phyloP scores from a whole-genome alignment of 2,329 filamentous ascomycete species.

The Pyrenochaeta sp. region DNA sequence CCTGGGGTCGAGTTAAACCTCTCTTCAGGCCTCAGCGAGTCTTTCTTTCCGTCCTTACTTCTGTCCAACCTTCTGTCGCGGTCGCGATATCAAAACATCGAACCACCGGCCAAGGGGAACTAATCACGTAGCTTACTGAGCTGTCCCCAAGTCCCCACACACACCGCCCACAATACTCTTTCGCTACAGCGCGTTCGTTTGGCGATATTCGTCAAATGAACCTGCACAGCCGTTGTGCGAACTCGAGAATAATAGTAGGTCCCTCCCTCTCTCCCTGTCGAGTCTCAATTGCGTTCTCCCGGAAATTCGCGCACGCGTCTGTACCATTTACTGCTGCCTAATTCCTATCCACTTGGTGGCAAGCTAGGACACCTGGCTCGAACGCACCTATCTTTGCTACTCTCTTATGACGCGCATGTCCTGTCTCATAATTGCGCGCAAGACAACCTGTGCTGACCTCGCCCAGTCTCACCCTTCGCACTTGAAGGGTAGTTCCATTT shows the following conservation, averaged over 20 bases:
- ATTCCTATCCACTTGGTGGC: constrained; percentile 11
- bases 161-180: constrained; percentile 36
- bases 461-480: constrained; percentile 57
- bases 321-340: constrained; percentile 29
- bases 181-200: constrained; percentile 79
- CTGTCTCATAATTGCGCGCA: constrained; percentile 18
- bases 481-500: constrained; percentile 69
- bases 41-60: constrained; percentile 20
- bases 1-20: constrained; percentile 32
- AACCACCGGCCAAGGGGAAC: constrained; percentile 18
- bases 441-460: constrained; percentile 20
- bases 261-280: constrained; percentile 1
- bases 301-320: constrained; percentile 15
- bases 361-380: constrained; percentile 1
- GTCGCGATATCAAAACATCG: constrained; percentile 15
- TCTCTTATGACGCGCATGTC: constrained; percentile 20
- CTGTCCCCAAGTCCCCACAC: constrained; percentile 21
- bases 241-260: constrained; percentile 70
- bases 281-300: constrained; percentile 7
- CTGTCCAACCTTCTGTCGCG: constrained; percentile 8
- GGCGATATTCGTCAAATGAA: constrained; percentile 98
- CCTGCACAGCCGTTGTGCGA: constrained; percentile 76
- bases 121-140: constrained; percentile 16
- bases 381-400: constrained; percentile 8
- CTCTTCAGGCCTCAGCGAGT: constrained; percentile 36